These are phyloP conservation scores for Tolypocladium ophioglossoides DNA, from an alignment of 2,329 filamentous ascomycete species.

Conservation along the genomic window DNA sequence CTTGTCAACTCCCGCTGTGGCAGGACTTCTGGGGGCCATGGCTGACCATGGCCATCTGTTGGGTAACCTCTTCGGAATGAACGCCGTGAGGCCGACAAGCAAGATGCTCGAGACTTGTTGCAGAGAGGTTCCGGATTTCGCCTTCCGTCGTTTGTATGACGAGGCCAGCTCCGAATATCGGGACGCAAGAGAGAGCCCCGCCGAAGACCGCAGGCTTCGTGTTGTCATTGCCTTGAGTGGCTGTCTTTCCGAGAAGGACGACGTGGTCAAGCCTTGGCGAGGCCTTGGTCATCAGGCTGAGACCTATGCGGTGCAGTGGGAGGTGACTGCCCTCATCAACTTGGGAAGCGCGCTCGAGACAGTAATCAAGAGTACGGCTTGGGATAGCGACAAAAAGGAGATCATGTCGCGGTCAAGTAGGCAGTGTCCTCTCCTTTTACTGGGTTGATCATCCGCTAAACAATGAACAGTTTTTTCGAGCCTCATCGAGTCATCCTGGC, in stretches of 20 bases:
- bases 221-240: slow-evolving; percentile 78
- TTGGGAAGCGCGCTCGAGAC: slow-evolving; percentile 69
- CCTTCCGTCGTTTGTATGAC: slow-evolving; percentile 63
- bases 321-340: slow-evolving; percentile 65
- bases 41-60: slow-evolving; percentile 72
- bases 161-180: slow-evolving; percentile 24
- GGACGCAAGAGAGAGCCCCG: slow-evolving; percentile 38
- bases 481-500: slow-evolving; percentile 51
- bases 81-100: slow-evolving; percentile 69
- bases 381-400: slow-evolving; percentile 53
- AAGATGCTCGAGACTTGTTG: slow-evolving; percentile 85
- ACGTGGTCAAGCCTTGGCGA: slow-evolving; percentile 63
- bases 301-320: slow-evolving; percentile 76
- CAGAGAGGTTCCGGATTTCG: slow-evolving; percentile 81
- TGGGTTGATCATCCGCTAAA: slow-evolving; percentile 7
- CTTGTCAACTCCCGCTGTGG: slow-evolving; percentile 62
- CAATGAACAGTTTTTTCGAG: slow-evolving; percentile 36
- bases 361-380: slow-evolving; percentile 72
- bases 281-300: slow-evolving; percentile 64
- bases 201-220: slow-evolving; percentile 58
- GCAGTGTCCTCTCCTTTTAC: slow-evolving; percentile 6
- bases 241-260: slow-evolving; percentile 65
- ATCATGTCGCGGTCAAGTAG: slow-evolving; percentile 36
- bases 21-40: slow-evolving; percentile 68
- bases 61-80: slow-evolving; percentile 85